Evolutionary conservation across 192 early-diverging fungal genomes (phyloP).

Genomic region (Coemansia sp.): DNA sequence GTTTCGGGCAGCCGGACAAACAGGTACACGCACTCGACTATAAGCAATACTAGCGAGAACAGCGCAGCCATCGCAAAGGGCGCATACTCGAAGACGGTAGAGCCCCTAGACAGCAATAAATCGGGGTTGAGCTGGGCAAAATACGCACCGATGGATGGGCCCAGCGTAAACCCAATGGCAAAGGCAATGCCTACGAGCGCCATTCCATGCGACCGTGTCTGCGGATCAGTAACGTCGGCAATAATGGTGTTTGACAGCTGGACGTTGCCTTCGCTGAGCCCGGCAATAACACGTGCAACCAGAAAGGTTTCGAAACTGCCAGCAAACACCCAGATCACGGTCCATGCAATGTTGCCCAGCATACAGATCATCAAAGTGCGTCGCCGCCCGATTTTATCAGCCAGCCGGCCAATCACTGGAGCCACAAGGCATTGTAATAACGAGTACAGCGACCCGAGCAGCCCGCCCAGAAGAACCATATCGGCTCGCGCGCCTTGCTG

Average conservation of each 20-base stretch:
- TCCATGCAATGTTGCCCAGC: slow-evolving; percentile 90
- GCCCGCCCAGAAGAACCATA: slow-evolving; percentile 88
- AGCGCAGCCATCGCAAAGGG: slow-evolving; percentile 88
- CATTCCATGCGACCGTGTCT: slow-evolving; percentile 76
- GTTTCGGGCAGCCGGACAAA: slow-evolving; percentile 79
- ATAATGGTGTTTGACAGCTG: slow-evolving; percentile 96
- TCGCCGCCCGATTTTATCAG: slow-evolving; percentile 80
- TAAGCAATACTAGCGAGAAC: slow-evolving; percentile 79
- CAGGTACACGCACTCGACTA: slow-evolving; percentile 80
- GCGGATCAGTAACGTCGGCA: slow-evolving; percentile 82
- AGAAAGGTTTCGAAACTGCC: slow-evolving; percentile 83
- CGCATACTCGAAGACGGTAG: slow-evolving; percentile 21
- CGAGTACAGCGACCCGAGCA: slow-evolving; percentile 90
- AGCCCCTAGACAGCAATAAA: not conserved
- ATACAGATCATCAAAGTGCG: slow-evolving; percentile 82
- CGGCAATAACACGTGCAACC: slow-evolving; percentile 81
- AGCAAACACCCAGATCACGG: slow-evolving; percentile 88
- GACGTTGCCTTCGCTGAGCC: slow-evolving; percentile 96
- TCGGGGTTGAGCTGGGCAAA: slow-evolving; percentile 48
- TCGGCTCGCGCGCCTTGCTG: slow-evolving; percentile 42
- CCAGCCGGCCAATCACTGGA: slow-evolving; percentile 78
- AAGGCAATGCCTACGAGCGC: slow-evolving; percentile 97
- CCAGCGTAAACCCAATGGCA: slow-evolving; percentile 92
- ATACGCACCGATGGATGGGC: slow-evolving; percentile 86
- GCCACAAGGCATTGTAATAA: slow-evolving; percentile 87